phyloP scores from a whole-genome alignment of 768 basidiomycete genomes.

The Mrakia gelida region DNA sequence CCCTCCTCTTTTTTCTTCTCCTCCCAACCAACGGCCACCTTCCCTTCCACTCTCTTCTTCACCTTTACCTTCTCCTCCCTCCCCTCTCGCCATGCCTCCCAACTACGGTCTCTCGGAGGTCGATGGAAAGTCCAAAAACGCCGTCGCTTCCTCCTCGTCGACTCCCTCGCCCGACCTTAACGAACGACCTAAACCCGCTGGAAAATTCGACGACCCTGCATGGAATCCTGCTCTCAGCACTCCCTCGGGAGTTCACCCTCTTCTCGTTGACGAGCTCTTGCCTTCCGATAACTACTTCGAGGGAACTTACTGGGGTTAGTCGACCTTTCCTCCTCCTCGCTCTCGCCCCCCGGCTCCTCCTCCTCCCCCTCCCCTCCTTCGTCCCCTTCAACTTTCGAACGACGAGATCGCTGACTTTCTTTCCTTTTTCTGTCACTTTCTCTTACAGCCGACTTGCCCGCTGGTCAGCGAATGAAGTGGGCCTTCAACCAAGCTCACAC shows the following conservation, averaged over 20 bases:
- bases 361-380: neutral
- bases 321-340: slow-evolving; percentile 31
- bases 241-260: slow-evolving; percentile 15
- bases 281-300: slow-evolving; percentile 39
- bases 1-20: neutral
- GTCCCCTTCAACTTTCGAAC: neutral
- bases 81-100: neutral
- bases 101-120: slow-evolving; percentile 4
- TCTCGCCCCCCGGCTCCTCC: slow-evolving; percentile 24
- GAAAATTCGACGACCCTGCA: neutral
- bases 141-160: neutral
- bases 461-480: slow-evolving; percentile 35
- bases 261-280: slow-evolving; percentile 33
- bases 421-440: neutral
- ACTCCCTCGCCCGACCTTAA: neutral
- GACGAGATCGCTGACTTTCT: neutral
- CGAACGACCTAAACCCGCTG: neutral
- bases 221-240: slow-evolving; percentile 12
- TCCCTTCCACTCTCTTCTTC: neutral
- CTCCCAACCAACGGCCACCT: neutral
- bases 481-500: slow-evolving; percentile 41
- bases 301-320: slow-evolving; percentile 45
- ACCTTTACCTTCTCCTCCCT: neutral
- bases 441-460: slow-evolving; percentile 29
- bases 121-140: neutral